Evolutionary conservation across 345 rosid genomes (phyloP), one percentile per base, ranked within the genome.

Genomic region (Salix caprea): DNA sequence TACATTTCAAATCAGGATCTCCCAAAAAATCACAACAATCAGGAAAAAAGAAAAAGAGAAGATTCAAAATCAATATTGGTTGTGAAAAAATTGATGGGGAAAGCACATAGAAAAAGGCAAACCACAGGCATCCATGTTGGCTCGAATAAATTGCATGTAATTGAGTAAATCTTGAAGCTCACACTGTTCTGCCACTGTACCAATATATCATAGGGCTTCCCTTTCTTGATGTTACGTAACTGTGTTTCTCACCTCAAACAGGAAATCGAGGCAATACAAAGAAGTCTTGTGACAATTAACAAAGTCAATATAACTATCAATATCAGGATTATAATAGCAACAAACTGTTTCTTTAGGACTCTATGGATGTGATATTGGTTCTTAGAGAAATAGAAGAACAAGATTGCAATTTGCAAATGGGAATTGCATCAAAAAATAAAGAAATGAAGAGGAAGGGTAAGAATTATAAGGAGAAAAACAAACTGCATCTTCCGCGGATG

Each of bases 1-100:
- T 24, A 72, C 24, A 16, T 78, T 73, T 73, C 79, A 67, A 54
- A 74, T 24, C 14, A 70, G 70, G 74, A 62, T n/a, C 40, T 71
- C 24, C 68, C 46, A 30, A n/a, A 73, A 39, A 54, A 48, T 56
- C 34, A 21, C 72, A 68, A 62, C 37, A 37, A 30, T 14, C 5
- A 58, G 16, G 62, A 8, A 56, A 50, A 36, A 19, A 4, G 48
- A 76, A 19, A 69, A 14, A 26, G 2, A 11, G 4, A 58, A 23
- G 23, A 58, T n/a, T 8, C 62, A 28, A 56, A 72, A 68, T 44
- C 32, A 60, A 32, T 2, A 46, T 19, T 28, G 54, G 28, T 26
- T 32, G 69, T 70, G 4, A 34, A 70, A 30, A 44, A 28, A 34
- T 42, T 23, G 64, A 71, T 21, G 5, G 46, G 44, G 66, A 66